Base-by-base conservation (phyloP, 768 basidiomycete genomes). In the Hypholoma fasciculare region DNA sequence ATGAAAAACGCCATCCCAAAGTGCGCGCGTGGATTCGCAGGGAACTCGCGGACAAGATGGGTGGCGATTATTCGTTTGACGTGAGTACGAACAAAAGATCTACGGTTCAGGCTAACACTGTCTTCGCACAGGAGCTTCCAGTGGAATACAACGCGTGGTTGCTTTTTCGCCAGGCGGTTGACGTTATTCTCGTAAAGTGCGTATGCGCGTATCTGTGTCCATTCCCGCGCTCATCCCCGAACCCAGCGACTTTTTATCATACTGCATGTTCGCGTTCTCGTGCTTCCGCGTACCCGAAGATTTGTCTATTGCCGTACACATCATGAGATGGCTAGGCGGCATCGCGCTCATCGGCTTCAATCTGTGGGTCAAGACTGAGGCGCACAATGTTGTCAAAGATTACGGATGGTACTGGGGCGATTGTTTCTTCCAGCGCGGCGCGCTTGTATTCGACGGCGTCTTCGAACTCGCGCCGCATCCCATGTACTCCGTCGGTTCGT, bases 351-450 rank as follows among this genome's bases (percentile, higher is more conserved):
- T 98, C 69, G 83, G 82, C 19, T 98, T 98, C 81, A 98, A 99
- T 71, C 81, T 98, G 37, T 98, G 96, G 95, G 94, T 99, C 61
- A 99, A 99, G 71, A 92, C 90, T 2, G 96, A 98, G 68, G 97
- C 97, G 0, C 97, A 99, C 71, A 84, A 94, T 54, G 94, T 98
- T 49, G 95, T 98, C 60, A 98, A 97, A 66, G 96, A 98, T 67
- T 98, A 96, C 63, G 96, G 95, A 14, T 98, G 94, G 95, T 98
- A 95, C 71, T 94, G 94, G 94, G 95, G 92, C 9, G 92, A 94
- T 63, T 87, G 87, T 57, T 94, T 94, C 76, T 94, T 94, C 78
- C 91, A 93, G 71, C 88, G 92, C n/a, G 92, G 92, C 43, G 88
- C 90, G 43, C 80, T 98, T 13, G 89, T 98, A 2, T 99, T 99